These are phyloP conservation scores for Alternaria tenuissima DNA, from an alignment of 2,329 filamentous ascomycete genomes.

Conservation along the genomic window DNA sequence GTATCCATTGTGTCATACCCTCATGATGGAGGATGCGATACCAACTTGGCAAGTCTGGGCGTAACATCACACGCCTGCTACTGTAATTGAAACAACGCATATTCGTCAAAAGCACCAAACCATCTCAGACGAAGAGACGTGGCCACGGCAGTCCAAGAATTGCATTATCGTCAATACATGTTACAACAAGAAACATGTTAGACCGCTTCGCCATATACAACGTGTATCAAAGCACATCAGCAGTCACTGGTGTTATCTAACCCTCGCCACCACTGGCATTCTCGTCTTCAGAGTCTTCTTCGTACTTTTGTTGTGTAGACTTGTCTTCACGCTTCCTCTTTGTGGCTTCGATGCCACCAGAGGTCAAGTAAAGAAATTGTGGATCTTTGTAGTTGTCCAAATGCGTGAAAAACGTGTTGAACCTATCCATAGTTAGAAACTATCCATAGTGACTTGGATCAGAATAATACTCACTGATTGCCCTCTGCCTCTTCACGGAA, in stretches of 20 bases:
- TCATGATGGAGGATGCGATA: too few relatives aligned
- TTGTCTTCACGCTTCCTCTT: slow-evolving; percentile 43
- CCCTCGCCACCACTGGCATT: slow-evolving; percentile 47
- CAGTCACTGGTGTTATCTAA: neutral
- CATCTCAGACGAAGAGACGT: too few relatives aligned
- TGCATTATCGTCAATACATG: too few relatives aligned
- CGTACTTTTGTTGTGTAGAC: slow-evolving; percentile 34
- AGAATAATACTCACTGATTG: slow-evolving; percentile 73
- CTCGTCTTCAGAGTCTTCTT: slow-evolving; percentile 48
- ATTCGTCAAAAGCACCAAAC: too few relatives aligned
- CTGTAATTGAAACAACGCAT: too few relatives aligned
- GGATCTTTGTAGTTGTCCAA: slow-evolving; percentile 60
- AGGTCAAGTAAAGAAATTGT: slow-evolving; percentile 60
- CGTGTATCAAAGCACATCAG: too few relatives aligned
- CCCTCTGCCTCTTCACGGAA: slow-evolving; percentile 89
- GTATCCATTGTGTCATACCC: too few relatives aligned
- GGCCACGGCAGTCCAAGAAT: too few relatives aligned
- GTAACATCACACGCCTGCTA: too few relatives aligned
- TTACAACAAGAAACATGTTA: too few relatives aligned
- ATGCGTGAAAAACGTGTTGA: slow-evolving; percentile 60
- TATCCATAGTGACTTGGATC: neutral
- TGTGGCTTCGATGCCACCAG: slow-evolving; percentile 57
- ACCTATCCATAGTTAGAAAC: slow-evolving; percentile 39
- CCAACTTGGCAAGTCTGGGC: too few relatives aligned
- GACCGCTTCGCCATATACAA: too few relatives aligned